A percentile compares a stretch with the other conserved stretches of the same genome.
These are phyloP conservation scores for Saturnispora mendoncae DNA, from an alignment of 805 yeast genomes.

Conservation along the genomic window DNA sequence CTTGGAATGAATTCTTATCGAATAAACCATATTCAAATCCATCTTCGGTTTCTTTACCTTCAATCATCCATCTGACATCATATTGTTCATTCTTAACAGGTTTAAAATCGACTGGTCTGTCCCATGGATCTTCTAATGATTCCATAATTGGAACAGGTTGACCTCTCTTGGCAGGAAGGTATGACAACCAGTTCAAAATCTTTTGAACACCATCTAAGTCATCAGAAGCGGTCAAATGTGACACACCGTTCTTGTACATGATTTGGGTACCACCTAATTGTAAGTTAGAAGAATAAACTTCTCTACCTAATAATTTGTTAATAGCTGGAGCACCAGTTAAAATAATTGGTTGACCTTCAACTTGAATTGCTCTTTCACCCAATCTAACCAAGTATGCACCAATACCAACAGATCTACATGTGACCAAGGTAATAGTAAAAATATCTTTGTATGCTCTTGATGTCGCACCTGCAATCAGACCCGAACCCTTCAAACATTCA, in stretches of 20 bases:
- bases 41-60: constrained; percentile 62
- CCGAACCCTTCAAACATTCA: constrained; percentile 96
- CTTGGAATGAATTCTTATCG: constrained; percentile 89
- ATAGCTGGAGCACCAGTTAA: constrained; percentile 99
- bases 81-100: constrained; percentile 69
- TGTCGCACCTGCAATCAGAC: constrained; percentile 98
- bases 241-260: constrained; percentile 97
- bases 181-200: constrained; percentile 93
- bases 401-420: constrained; percentile 99
- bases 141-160: constrained; percentile 86
- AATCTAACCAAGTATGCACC: constrained; percentile 98
- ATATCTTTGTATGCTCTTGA: constrained; percentile 96
- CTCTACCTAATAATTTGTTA: constrained; percentile 92
- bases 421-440: constrained; percentile 93
- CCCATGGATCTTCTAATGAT: constrained; percentile 74
- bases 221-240: constrained; percentile 94
- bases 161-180: constrained; percentile 83
- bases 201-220: constrained; percentile 94
- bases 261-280: constrained; percentile 99
- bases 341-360: constrained; percentile 97
- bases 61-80: constrained; percentile 93
- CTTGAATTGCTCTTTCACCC: constrained; percentile 98
- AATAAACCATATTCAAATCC: constrained; percentile 86
- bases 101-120: constrained; percentile 75
- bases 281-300: constrained; percentile 91